Conservation (phyloP, 2,329 filamentous ascomycete species). For the Zasmidium cellare region DNA sequence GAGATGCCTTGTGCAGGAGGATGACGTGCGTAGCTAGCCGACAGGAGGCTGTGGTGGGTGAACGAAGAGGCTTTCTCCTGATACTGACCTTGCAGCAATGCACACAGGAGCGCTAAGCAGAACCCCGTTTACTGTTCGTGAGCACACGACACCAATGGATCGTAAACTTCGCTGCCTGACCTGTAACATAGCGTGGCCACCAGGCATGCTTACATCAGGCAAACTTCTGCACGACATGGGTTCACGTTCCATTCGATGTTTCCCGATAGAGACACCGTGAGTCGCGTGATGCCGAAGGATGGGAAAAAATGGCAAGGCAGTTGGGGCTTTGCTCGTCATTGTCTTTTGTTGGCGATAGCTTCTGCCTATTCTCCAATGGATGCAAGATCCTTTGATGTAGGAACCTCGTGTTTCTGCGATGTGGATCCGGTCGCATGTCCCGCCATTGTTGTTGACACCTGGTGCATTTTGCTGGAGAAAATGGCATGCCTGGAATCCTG, state of each 20-base stretch:
- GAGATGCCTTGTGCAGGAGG: neutral
- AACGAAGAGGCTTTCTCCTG: neutral
- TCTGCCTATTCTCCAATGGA: neutral
- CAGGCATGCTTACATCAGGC: neutral
- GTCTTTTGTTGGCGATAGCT: neutral
- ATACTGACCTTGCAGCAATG: neutral
- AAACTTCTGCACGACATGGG: neutral
- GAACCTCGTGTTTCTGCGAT: neutral
- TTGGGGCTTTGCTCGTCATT: neutral
- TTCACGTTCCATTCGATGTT: neutral
- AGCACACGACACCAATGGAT: neutral
- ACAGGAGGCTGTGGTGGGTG: neutral
- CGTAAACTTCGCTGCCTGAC: neutral
- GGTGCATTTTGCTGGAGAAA: neutral
- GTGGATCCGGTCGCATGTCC: neutral
- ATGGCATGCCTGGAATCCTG: neutral
- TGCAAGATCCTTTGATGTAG: too few relatives aligned
- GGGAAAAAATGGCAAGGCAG: neutral
- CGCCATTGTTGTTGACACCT: neutral
- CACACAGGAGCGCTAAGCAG: neutral
- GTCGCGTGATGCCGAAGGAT: neutral
- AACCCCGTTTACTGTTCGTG: neutral
- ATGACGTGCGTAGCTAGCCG: neutral
- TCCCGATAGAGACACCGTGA: neutral
- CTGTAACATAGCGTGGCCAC: neutral